Conservation (phyloP, 2,329 filamentous ascomycete genomes). For the Endocalyx cinctus region DNA sequence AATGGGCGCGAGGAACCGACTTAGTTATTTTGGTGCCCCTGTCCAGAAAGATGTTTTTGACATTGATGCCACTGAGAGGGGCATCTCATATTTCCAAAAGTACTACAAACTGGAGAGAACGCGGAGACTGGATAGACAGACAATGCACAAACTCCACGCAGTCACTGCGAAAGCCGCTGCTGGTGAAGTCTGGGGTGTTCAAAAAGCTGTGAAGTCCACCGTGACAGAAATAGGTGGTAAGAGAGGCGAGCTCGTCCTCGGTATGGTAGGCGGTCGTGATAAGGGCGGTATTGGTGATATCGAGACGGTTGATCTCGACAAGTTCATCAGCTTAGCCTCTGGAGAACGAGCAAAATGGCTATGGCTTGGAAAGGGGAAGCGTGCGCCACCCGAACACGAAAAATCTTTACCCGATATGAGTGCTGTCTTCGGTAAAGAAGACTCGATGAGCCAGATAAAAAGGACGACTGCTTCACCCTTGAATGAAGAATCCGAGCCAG, state of each 20-base stretch:
- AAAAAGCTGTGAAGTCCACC: conserved; percentile 89
- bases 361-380: conserved; percentile 85
- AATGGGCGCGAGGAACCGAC: conserved; percentile 82
- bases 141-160: conserved; percentile 73
- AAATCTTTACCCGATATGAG: conserved; percentile 41
- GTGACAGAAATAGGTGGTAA: conserved; percentile 92
- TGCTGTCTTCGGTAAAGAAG: conserved; percentile 54
- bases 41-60: conserved; percentile 92
- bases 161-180: conserved; percentile 87
- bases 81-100: conserved; percentile 86
- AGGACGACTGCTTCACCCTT: conserved; percentile 46
- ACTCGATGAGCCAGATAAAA: conserved; percentile 41
- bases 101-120: conserved; percentile 75
- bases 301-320: conserved; percentile 85
- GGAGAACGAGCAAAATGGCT: conserved; percentile 89
- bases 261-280: conserved; percentile 83
- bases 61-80: conserved; percentile 73
- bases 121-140: conserved; percentile 75
- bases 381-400: conserved; percentile 46
- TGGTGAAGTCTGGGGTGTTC: conserved; percentile 87
- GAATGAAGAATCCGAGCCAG: conserved; percentile 47
- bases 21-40: conserved; percentile 79
- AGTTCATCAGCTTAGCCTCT: conserved; percentile 70
- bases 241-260: conserved; percentile 88
- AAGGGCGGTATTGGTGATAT: conserved; percentile 89